A percentile compares a stretch with the other conserved stretches of the same genome.
Evolutionary conservation across 768 basidiomycete species (phyloP).

Genomic region (Trametes gibbosa): DNA sequence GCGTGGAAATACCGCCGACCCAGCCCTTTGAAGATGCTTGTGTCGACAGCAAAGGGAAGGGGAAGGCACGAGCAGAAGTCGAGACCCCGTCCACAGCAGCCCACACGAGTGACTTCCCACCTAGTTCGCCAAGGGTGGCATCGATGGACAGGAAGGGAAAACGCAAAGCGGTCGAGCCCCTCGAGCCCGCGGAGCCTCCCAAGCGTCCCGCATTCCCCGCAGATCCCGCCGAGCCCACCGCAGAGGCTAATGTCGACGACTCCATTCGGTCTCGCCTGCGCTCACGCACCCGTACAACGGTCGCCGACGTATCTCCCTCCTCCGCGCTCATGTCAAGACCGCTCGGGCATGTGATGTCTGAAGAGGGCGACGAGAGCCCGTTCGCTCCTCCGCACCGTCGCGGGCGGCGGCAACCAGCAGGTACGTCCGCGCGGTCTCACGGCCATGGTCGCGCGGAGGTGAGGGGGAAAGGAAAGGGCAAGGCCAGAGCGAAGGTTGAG

Average conservation of each 20-base stretch:
- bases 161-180: slow-evolving; percentile 13
- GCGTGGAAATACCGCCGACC: neutral
- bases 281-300: slow-evolving; percentile 35
- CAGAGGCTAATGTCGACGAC: slow-evolving; percentile 25
- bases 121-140: slow-evolving; percentile 17
- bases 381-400: neutral
- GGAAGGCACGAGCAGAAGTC: slow-evolving; percentile 18
- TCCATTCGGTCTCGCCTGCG: slow-evolving; percentile 61
- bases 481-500: slow-evolving; percentile 21
- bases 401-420: neutral
- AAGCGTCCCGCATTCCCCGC: slow-evolving; percentile 5
- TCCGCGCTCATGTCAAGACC: neutral
- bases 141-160: slow-evolving; percentile 17
- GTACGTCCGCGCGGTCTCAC: neutral
- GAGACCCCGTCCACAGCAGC: neutral
- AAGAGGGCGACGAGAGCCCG: slow-evolving; percentile 1
- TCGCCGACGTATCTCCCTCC: slow-evolving; percentile 10
- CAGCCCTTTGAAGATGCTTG: neutral
- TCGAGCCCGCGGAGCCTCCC: slow-evolving; percentile 2
- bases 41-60: slow-evolving; percentile 41
- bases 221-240: neutral
- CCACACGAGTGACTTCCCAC: neutral
- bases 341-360: slow-evolving; percentile 12
- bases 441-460: neutral
- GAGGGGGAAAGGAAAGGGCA: slow-evolving; percentile 30